phyloP scores from a whole-genome alignment of 768 basidiomycete genomes.

The Megacollybia marginata region DNA sequence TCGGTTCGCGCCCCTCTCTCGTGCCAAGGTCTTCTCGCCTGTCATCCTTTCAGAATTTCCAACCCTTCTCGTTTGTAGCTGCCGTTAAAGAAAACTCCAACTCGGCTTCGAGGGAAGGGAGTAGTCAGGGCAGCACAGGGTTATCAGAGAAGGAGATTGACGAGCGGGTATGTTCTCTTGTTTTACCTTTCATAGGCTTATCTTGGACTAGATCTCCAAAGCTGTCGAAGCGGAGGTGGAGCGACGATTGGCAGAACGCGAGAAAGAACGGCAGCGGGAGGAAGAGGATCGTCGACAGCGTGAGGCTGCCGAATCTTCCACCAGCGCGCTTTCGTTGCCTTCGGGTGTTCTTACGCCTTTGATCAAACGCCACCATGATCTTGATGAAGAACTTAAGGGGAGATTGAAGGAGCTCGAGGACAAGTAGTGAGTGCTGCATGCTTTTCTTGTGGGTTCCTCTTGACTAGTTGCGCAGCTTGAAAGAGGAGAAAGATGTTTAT shows the following conservation, averaged over 20 bases:
- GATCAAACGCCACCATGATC: slow-evolving; percentile 56
- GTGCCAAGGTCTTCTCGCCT: background rate
- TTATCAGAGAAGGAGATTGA: slow-evolving; percentile 70
- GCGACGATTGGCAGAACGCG: slow-evolving; percentile 49
- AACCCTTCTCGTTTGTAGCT: background rate
- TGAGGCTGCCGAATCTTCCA: background rate
- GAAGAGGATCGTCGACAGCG: slow-evolving; percentile 10
- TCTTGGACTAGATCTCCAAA: slow-evolving; percentile 28
- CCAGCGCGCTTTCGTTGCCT: slow-evolving; percentile 20
- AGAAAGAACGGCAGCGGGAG: slow-evolving; percentile 24
- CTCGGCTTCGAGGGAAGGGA: background rate
- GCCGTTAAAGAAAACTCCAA: background rate
- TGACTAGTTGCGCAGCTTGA: slow-evolving; percentile 35
- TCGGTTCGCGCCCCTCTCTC: background rate
- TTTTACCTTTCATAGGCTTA: slow-evolving; percentile 1
- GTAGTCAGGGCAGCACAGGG: slow-evolving; percentile 10
- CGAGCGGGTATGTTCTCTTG: slow-evolving; percentile 44
- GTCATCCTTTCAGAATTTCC: background rate
- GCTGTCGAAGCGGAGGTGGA: slow-evolving; percentile 56
- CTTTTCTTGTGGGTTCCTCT: background rate
- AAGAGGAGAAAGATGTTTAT: slow-evolving; percentile 51
- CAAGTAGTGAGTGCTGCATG: slow-evolving; percentile 50
- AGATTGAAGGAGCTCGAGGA: slow-evolving; percentile 64
- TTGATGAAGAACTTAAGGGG: slow-evolving; percentile 59
- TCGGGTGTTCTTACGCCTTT: slow-evolving; percentile 53